phyloP scores from a whole-genome alignment of 2,329 filamentous ascomycete genomes.

The Parastagonospora avenae region DNA sequence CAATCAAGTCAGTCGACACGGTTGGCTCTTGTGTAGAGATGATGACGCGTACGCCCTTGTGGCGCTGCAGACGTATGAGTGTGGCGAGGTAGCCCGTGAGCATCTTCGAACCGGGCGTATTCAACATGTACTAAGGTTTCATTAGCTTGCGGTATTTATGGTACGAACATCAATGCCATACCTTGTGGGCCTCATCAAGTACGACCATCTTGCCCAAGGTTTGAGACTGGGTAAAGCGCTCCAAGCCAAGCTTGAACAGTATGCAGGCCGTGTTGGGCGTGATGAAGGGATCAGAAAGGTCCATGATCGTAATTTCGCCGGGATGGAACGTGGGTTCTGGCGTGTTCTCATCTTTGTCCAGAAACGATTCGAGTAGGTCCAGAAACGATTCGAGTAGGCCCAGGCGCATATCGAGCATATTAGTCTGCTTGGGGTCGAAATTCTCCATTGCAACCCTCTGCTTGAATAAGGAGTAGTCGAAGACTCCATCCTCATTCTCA shows the following conservation, averaged over 20 bases:
- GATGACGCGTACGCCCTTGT: slow-evolving; percentile 68
- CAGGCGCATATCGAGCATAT: slow-evolving; percentile 64
- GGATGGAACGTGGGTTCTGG: slow-evolving; percentile 35
- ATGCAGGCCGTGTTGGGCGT: slow-evolving; percentile 69
- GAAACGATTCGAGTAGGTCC: slow-evolving; percentile 68
- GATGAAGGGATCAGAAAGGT: slow-evolving; percentile 75
- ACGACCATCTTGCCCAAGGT: slow-evolving; percentile 64
- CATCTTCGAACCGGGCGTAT: slow-evolving; percentile 58
- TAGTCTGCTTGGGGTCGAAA: slow-evolving; percentile 51
- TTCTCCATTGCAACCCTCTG: slow-evolving; percentile 10
- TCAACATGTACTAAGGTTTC: slow-evolving; percentile 60
- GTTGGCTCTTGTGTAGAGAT: slow-evolving; percentile 81
- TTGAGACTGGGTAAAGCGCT: slow-evolving; percentile 63
- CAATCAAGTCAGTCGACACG: slow-evolving; percentile 69
- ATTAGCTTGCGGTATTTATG: too few species aligned
- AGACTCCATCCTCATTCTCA: slow-evolving; percentile 49
- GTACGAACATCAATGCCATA: slow-evolving; percentile 24
- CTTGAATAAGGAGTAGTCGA: slow-evolving; percentile 55
- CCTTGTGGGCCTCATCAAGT: slow-evolving; percentile 79
- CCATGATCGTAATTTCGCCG: slow-evolving; percentile 68
- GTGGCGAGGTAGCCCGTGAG: slow-evolving; percentile 68
- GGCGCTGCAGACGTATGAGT: slow-evolving; percentile 72
- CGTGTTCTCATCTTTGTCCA: slow-evolving; percentile 46
- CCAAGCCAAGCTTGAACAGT: slow-evolving; percentile 74
- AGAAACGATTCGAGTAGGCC: slow-evolving; percentile 70